Percentiles rank a stretch among this genome's conserved stretches.
phyloP scores from a whole-genome alignment of 768 basidiomycete species.

The Termitomyces sp. region DNA sequence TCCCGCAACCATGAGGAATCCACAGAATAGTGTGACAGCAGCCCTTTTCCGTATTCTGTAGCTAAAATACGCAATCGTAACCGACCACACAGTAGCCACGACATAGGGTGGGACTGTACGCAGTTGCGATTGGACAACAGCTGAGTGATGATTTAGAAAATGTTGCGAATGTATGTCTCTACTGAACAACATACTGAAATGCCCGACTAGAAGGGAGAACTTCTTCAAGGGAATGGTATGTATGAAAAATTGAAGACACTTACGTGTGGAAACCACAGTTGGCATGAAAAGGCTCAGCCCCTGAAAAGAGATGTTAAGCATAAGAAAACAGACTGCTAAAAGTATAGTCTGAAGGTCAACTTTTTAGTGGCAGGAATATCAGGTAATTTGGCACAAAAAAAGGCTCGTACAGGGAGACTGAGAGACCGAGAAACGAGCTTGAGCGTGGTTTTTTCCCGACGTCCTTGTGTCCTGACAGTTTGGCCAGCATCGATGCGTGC shows the following conservation, averaged over 20 bases:
- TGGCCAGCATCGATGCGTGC: conserved; percentile 36
- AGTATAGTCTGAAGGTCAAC: conserved; percentile 17
- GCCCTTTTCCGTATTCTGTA: conserved; percentile 37
- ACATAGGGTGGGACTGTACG: conserved; percentile 49
- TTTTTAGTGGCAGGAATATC: background rate
- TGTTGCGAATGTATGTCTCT: too few species aligned
- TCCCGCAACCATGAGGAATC: conserved; percentile 37
- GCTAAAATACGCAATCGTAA: conserved; percentile 33
- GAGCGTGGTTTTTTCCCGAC: conserved; percentile 30
- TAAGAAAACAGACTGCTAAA: conserved; percentile 22
- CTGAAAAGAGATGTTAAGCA: conserved; percentile 31
- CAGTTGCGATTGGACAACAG: conserved; percentile 44
- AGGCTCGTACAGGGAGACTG: conserved; percentile 29
- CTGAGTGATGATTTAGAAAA: conserved; percentile 23
- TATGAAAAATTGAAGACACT: conserved; percentile 18
- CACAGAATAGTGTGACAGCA: conserved; percentile 33
- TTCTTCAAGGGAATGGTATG: background rate
- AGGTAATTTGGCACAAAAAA: background rate
- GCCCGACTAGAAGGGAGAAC: conserved; percentile 13
- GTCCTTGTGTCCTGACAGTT: conserved; percentile 25
- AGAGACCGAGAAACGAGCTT: conserved; percentile 29
- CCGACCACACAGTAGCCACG: conserved; percentile 40
- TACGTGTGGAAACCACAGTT: conserved; percentile 43
- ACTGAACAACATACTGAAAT: conserved; percentile 24
- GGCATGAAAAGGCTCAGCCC: conserved; percentile 32